A percentile compares a stretch with the other conserved stretches of the same genome.
Evolutionary conservation across 2,329 filamentous ascomycete genomes (phyloP).

Genomic region (Neonectria magnoliae): DNA sequence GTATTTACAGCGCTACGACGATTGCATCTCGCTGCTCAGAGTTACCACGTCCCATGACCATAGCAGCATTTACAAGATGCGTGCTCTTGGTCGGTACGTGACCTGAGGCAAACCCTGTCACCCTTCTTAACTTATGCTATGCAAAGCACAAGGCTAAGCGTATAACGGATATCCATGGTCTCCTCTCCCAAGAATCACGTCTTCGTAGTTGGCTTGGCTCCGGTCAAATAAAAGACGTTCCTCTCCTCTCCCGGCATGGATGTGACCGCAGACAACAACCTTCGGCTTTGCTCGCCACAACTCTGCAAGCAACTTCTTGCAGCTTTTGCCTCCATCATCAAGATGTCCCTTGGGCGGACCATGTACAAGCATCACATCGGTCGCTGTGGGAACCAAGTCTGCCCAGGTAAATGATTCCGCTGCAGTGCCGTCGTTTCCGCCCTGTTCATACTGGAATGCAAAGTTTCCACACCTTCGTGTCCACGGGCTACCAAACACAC

Average conservation of each 20-base stretch:
- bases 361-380: neutral
- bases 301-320: neutral
- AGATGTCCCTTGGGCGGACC: neutral
- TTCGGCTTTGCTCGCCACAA: constrained; percentile 1
- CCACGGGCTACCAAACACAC: constrained; percentile 38
- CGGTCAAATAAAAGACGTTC: neutral
- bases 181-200: too few relatives aligned
- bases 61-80: too few relatives aligned
- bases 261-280: constrained; percentile 2
- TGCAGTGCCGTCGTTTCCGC: neutral
- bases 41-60: too few relatives aligned
- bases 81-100: too few relatives aligned
- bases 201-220: neutral
- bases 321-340: constrained; percentile 3
- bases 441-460: neutral
- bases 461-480: constrained; percentile 29
- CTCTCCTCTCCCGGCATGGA: neutral
- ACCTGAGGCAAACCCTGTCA: too few relatives aligned
- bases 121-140: too few relatives aligned
- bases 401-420: neutral
- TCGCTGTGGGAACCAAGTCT: neutral
- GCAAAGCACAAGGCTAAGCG: too few relatives aligned
- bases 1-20: too few relatives aligned
- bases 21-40: too few relatives aligned
- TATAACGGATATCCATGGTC: too few relatives aligned